A percentile compares a stretch with the other conserved stretches of the same genome.
Evolutionary conservation across 345 rosid genomes (phyloP).

Genomic region (Camelina hispida): DNA sequence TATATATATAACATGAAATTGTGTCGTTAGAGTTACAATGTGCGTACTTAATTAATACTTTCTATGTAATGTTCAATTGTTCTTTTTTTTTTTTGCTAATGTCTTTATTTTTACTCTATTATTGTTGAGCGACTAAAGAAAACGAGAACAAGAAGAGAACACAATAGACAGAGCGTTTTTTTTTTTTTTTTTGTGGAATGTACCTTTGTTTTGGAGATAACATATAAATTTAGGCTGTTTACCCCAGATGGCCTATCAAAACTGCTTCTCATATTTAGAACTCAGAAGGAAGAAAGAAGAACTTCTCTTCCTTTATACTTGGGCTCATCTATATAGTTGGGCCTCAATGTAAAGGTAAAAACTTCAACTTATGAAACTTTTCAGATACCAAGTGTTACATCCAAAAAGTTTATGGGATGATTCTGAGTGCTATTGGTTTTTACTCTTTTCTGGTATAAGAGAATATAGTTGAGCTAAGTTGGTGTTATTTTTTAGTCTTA

Average conservation of each 20-base stretch:
- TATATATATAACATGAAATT: slow-evolving; percentile 24
- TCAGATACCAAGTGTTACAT: background rate
- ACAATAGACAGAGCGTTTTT: background rate
- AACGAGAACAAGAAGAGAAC: slow-evolving; percentile 20
- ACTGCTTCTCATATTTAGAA: background rate
- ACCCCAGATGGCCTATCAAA: background rate
- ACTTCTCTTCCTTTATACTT: background rate
- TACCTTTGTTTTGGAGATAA: slow-evolving; percentile 4
- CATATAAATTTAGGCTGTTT: slow-evolving; percentile 1
- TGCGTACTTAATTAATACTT: slow-evolving; percentile 28
- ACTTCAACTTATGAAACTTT: background rate
- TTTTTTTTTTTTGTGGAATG: background rate
- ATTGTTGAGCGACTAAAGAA: slow-evolving; percentile 31
- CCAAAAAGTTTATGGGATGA: background rate
- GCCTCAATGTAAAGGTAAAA: background rate
- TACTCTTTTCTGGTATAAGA: too few species aligned
- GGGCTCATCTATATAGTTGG: background rate
- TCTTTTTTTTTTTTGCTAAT: background rate
- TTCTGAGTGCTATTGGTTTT: too few species aligned
- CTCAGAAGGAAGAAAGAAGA: background rate
- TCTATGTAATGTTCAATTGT: slow-evolving; percentile 35
- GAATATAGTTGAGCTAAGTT: too few species aligned
- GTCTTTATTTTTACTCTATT: slow-evolving; percentile 21
- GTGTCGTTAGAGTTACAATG: slow-evolving; percentile 37
- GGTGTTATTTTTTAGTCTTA: too few species aligned